These are phyloP conservation scores for Gentiana macrophylla DNA, from an alignment of 257 asterid genomes.

Conservation along the genomic window DNA sequence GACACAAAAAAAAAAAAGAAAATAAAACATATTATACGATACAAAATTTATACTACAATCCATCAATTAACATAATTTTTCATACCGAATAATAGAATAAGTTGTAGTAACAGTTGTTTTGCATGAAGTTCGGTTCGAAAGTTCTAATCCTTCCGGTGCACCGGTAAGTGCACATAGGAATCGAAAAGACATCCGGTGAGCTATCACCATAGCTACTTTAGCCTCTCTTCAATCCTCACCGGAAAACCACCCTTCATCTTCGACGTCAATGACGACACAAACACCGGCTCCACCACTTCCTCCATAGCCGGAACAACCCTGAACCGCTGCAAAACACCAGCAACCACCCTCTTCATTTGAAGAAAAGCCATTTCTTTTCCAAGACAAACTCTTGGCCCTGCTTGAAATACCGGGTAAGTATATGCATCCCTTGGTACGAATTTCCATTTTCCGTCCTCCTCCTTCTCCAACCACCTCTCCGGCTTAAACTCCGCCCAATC, in stretches of 20 bases:
- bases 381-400: constrained; percentile 32
- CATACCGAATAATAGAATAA: too few relatives aligned
- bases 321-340: constrained; percentile 32
- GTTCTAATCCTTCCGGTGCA: too few relatives aligned
- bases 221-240: constrained; percentile 31
- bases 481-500: constrained; percentile 51
- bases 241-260: constrained; percentile 43
- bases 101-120: too few relatives aligned
- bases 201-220: too few relatives aligned
- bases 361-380: constrained; percentile 39
- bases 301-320: constrained; percentile 29
- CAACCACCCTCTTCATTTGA: constrained; percentile 34
- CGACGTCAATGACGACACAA: constrained; percentile 21
- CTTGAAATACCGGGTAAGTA: constrained; percentile 32
- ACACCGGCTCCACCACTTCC: constrained; percentile 23
- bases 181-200: too few relatives aligned
- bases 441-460: constrained; percentile 18
- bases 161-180: too few relatives aligned
- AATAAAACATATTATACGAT: too few relatives aligned
- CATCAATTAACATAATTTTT: too few relatives aligned
- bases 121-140: too few relatives aligned
- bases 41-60: too few relatives aligned
- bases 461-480: constrained; percentile 37
- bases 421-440: constrained; percentile 27
- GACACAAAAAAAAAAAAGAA: too few relatives aligned